Conservation (phyloP, 768 basidiomycete genomes). For the Auricularia sp. region DNA sequence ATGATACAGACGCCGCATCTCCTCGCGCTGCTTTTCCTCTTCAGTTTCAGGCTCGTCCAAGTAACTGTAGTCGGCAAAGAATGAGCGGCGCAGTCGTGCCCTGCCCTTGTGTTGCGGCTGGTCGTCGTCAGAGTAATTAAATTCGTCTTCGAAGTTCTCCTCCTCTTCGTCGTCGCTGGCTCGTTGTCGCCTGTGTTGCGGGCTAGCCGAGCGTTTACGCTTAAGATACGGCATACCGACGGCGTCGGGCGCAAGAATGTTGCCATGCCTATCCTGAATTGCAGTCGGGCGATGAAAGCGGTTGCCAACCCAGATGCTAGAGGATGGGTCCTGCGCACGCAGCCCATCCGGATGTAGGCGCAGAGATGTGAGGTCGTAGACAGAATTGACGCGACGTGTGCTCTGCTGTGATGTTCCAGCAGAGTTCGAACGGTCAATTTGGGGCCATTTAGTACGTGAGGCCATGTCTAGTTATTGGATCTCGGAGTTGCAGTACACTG, state of each 20-base stretch:
- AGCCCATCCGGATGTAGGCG: background rate
- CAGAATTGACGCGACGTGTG: conserved; percentile 22
- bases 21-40: background rate
- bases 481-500: too few species aligned
- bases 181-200: background rate
- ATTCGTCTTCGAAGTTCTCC: background rate
- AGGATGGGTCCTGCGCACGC: background rate
- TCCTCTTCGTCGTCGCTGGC: background rate
- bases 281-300: background rate
- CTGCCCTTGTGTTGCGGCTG: background rate
- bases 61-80: background rate
- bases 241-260: background rate
- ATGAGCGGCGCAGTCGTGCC: background rate
- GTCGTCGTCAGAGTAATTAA: background rate
- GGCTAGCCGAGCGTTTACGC: background rate
- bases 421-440: too few species aligned
- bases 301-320: background rate
- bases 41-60: background rate
- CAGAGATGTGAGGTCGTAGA: background rate
- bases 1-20: background rate
- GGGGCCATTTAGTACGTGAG: too few species aligned
- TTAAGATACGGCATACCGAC: background rate
- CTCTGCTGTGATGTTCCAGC: conserved; percentile 12
- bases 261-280: background rate
- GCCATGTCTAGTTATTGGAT: too few species aligned